Percentiles rank a stretch among this genome's conserved stretches.
phyloP scores from a whole-genome alignment of 169 alveolate genomes.

The Cystoisospora suis region DNA sequence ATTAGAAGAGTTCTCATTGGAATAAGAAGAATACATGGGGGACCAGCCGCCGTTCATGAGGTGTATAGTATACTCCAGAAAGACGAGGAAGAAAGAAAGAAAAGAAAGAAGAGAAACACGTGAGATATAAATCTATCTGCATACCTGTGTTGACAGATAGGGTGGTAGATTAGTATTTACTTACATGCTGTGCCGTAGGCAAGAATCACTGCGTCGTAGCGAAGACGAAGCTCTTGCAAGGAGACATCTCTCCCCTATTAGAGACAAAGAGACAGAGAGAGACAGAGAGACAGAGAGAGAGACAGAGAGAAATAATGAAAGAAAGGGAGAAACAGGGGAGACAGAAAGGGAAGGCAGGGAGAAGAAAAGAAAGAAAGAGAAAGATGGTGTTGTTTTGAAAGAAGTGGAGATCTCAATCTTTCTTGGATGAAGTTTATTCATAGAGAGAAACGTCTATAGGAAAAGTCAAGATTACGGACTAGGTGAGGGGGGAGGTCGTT shows the following conservation, averaged over 20 bases:
- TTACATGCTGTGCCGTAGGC: slow-evolving; percentile 78
- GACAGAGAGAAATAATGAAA: not conserved
- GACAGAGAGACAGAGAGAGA: not conserved
- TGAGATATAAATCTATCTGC: not conserved
- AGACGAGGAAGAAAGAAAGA: not conserved
- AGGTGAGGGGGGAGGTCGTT: no score
- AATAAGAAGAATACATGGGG: no score
- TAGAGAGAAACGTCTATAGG: no score
- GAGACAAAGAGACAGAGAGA: not conserved
- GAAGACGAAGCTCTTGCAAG: slow-evolving; percentile 48
- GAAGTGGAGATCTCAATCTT: no score
- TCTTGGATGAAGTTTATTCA: no score
- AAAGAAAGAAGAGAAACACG: not conserved
- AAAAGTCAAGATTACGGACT: no score
- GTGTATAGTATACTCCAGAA: not conserved
- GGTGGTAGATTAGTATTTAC: not conserved
- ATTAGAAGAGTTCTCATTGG: no score
- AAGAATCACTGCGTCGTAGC: slow-evolving; percentile 75
- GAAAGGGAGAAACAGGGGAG: not conserved
- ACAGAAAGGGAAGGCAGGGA: no score
- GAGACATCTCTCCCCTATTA: slow-evolving; percentile 62
- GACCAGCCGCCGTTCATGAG: no score
- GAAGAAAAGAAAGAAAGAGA: no score
- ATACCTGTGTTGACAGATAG: not conserved
- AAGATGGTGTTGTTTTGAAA: no score